Percentiles rank a stretch among this genome's conserved stretches.
Evolutionary conservation across 1,284 basidiomycete species (phyloP).

Genomic region (Rhodotorula sp.): DNA sequence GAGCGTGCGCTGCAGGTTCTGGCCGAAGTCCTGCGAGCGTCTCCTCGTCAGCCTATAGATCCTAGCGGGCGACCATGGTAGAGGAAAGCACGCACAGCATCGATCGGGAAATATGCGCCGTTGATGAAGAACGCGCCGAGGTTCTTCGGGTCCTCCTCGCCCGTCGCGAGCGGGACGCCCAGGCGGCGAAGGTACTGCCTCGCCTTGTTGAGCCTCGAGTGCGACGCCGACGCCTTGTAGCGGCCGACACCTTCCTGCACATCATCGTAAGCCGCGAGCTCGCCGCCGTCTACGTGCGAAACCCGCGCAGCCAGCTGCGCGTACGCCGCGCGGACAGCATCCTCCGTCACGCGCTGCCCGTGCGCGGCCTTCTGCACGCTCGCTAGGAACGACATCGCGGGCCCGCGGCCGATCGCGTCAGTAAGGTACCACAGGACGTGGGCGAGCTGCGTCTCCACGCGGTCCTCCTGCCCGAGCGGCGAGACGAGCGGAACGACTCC

Average conservation of each 20-base stretch:
- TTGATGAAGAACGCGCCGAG: slow-evolving; percentile 70
- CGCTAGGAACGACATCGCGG: slow-evolving; percentile 56
- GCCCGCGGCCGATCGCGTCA: slow-evolving; percentile 64
- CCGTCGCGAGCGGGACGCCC: slow-evolving; percentile 15
- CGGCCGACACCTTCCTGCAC: slow-evolving; percentile 46
- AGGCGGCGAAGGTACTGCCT: slow-evolving; percentile 34
- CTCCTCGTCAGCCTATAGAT: neutral
- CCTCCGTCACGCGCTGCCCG: slow-evolving; percentile 35
- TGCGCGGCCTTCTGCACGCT: slow-evolving; percentile 20
- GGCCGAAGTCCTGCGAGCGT: slow-evolving; percentile 60
- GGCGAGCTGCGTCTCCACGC: slow-evolving; percentile 61
- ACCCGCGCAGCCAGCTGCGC: slow-evolving; percentile 43
- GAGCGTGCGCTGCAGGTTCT: slow-evolving; percentile 32
- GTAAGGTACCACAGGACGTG: slow-evolving; percentile 69
- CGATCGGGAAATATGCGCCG: slow-evolving; percentile 72
- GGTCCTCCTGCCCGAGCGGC: slow-evolving; percentile 58
- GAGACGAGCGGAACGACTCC: slow-evolving; percentile 75
- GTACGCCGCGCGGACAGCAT: slow-evolving; percentile 46
- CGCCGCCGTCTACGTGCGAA: slow-evolving; percentile 36
- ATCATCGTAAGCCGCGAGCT: slow-evolving; percentile 42
- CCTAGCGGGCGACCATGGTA: neutral
- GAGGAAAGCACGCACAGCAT: slow-evolving; percentile 61
- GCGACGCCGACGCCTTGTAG: slow-evolving; percentile 15
- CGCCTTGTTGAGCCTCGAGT: slow-evolving; percentile 21
- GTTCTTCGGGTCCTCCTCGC: neutral